Conservation (phyloP, 2,329 filamentous ascomycete genomes). For the Penicillium sp. region DNA sequence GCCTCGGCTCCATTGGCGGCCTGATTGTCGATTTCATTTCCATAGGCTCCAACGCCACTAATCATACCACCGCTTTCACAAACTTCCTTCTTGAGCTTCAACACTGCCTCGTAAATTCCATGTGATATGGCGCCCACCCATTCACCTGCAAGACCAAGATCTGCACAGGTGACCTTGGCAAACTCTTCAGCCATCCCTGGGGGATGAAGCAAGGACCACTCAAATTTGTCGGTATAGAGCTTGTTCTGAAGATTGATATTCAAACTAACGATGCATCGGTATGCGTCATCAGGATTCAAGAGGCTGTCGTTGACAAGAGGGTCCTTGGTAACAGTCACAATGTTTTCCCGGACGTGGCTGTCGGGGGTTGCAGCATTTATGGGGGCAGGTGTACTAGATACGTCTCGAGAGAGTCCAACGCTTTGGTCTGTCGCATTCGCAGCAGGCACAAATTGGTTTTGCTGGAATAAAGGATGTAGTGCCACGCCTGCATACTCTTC, state of each 20-base stretch:
- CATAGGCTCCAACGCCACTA: slow-evolving; percentile 64
- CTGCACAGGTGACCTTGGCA: slow-evolving; percentile 86
- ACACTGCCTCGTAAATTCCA: slow-evolving; percentile 91
- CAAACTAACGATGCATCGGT: slow-evolving; percentile 85
- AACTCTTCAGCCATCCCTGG: slow-evolving; percentile 90
- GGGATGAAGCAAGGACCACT: slow-evolving; percentile 92
- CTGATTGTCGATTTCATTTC: slow-evolving; percentile 78
- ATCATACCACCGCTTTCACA: slow-evolving; percentile 87
- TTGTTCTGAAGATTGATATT: slow-evolving; percentile 89
- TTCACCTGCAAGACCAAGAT: slow-evolving; percentile 82
- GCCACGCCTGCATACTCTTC: slow-evolving; percentile 96
- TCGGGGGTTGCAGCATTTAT: slow-evolving; percentile 59
- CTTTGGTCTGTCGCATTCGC: slow-evolving; percentile 19
- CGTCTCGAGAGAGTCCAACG: slow-evolving; percentile 47
- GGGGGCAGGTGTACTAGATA: slow-evolving; percentile 52
- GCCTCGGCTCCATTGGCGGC: slow-evolving; percentile 77
- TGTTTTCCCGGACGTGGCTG: slow-evolving; percentile 20
- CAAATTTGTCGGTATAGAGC: slow-evolving; percentile 94
- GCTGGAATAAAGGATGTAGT: slow-evolving; percentile 84
- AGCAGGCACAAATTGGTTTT: slow-evolving; percentile 25
- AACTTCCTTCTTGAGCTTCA: slow-evolving; percentile 92
- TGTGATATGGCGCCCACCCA: slow-evolving; percentile 94
- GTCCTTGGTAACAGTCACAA: slow-evolving; percentile 31
- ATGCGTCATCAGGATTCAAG: slow-evolving; percentile 87
- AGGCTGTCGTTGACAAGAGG: slow-evolving; percentile 62